These are phyloP conservation scores for Pseudogymnoascus sp. DNA, from an alignment of 2,329 filamentous ascomycete genomes.

Conservation along the genomic window DNA sequence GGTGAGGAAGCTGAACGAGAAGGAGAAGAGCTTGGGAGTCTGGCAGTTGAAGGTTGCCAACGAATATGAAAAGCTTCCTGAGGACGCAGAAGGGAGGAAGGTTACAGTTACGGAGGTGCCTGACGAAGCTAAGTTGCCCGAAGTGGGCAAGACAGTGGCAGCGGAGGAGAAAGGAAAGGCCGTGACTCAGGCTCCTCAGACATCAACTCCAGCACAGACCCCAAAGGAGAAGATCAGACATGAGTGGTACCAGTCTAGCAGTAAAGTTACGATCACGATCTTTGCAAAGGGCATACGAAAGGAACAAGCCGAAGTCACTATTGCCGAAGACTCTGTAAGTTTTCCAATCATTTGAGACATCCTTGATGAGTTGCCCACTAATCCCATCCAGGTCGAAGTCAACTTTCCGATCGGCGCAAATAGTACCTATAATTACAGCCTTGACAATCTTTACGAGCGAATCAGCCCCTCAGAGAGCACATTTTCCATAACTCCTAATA, in stretches of 20 bases:
- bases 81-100: conserved; percentile 38
- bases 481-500: conserved; percentile 61
- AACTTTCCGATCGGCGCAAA: conserved; percentile 46
- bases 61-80: conserved; percentile 40
- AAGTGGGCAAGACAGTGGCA: conserved; percentile 28
- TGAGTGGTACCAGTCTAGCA: conserved; percentile 59
- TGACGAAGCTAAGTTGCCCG: conserved; percentile 30
- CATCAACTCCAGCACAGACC: conserved; percentile 26
- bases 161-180: conserved; percentile 9
- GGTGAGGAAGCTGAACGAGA: conserved; percentile 41
- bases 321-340: conserved; percentile 20
- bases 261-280: conserved; percentile 54
- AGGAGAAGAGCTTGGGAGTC: conserved; percentile 44
- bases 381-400: conserved; percentile 38
- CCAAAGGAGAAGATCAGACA: conserved; percentile 52
- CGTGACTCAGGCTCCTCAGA: conserved; percentile 8
- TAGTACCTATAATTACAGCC: conserved; percentile 48
- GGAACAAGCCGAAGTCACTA: conserved; percentile 43
- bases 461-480: conserved; percentile 55
- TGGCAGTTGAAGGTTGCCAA: conserved; percentile 48
- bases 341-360: conserved; percentile 13
- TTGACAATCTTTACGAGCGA: conserved; percentile 57
- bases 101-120: conserved; percentile 46
- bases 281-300: conserved; percentile 55
- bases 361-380: conserved; percentile 9